Percentiles rank a stretch among this genome's conserved stretches.
These are phyloP conservation scores for Vitis cinerea DNA, from an alignment of 164 flowering plant genomes.

Conservation along the genomic window DNA sequence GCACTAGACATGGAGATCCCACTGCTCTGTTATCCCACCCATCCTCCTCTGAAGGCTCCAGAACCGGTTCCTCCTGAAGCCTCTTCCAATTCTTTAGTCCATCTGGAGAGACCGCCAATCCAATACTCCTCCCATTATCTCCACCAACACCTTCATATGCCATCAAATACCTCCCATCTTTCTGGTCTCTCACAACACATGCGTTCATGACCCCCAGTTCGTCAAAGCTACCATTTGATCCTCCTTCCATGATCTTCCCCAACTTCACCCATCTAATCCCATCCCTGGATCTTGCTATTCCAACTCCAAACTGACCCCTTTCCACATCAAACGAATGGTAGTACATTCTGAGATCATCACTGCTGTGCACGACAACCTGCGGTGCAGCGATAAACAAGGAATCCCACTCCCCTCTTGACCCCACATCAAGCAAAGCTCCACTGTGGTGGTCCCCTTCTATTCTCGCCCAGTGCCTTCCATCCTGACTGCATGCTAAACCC, in stretches of 20 bases:
- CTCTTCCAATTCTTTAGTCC: slow-evolving; percentile 75
- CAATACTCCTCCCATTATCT: slow-evolving; percentile 63
- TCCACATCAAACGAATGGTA: slow-evolving; percentile 69
- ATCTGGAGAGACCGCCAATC: slow-evolving; percentile 66
- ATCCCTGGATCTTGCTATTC: slow-evolving; percentile 82
- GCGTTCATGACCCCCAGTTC: slow-evolving; percentile 60
- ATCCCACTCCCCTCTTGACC: slow-evolving; percentile 66
- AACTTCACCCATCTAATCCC: slow-evolving; percentile 87
- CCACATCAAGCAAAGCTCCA: slow-evolving; percentile 78
- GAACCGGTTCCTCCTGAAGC: slow-evolving; percentile 37
- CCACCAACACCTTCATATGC: slow-evolving; percentile 73
- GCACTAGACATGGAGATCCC: slow-evolving; percentile 72
- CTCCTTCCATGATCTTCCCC: slow-evolving; percentile 70
- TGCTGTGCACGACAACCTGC: slow-evolving; percentile 58
- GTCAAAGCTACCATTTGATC: slow-evolving; percentile 50
- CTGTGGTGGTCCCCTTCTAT: slow-evolving; percentile 90
- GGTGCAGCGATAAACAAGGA: slow-evolving; percentile 57
- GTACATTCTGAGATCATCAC: slow-evolving; percentile 79
- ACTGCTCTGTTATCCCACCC: slow-evolving; percentile 70
- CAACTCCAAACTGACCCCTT: slow-evolving; percentile 44
- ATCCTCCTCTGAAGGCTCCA: slow-evolving; percentile 33
- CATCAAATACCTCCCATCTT: slow-evolving; percentile 68
- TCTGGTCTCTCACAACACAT: slow-evolving; percentile 43
- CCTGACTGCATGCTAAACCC: slow-evolving; percentile 82
- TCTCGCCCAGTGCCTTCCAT: slow-evolving; percentile 87